These are phyloP conservation scores for Mollisiaceae sp. DNA, from an alignment of 2,329 filamentous ascomycete genomes.

Conservation along the genomic window DNA sequence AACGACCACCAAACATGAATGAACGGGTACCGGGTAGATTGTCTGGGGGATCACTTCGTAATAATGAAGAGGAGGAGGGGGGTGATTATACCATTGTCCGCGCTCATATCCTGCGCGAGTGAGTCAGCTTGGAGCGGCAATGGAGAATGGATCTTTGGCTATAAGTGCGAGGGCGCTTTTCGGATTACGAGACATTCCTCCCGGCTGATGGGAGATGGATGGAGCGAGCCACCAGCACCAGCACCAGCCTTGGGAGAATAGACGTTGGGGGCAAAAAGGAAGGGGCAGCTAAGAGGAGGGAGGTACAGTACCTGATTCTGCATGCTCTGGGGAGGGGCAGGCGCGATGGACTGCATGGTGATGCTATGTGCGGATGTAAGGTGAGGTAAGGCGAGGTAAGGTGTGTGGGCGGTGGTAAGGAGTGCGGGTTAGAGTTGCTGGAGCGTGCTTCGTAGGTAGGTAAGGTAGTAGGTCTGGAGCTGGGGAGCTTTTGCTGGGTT, in stretches of 20 bases:
- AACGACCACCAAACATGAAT: not conserved
- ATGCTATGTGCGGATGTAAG: not conserved
- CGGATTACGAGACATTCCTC: conserved; percentile 21
- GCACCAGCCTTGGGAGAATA: not conserved
- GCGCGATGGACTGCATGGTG: conserved; percentile 42
- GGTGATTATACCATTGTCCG: conserved; percentile 38
- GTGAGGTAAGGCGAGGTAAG: not conserved
- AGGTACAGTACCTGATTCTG: conserved; percentile 37
- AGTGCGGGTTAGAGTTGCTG: not conserved
- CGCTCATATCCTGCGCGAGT: conserved; percentile 40
- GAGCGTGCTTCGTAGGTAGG: no score
- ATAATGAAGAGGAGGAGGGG: conserved; percentile 11
- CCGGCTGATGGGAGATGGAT: conserved; percentile 12
- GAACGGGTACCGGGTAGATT: not conserved
- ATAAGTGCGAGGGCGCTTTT: conserved; percentile 14
- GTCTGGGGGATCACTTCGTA: conserved; percentile 12
- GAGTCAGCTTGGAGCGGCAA: conserved; percentile 36
- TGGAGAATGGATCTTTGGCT: conserved; percentile 2
- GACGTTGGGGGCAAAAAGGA: conserved; percentile 5
- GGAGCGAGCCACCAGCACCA: not conserved
- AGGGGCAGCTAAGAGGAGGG: conserved; percentile 8
- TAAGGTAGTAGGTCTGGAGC: not conserved
- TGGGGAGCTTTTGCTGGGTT: not conserved
- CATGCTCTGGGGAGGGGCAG: conserved; percentile 39
- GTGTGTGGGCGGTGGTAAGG: not conserved